Evolutionary conservation across 306 rosid species (phyloP).

Genomic region (Malus sylvestris): DNA sequence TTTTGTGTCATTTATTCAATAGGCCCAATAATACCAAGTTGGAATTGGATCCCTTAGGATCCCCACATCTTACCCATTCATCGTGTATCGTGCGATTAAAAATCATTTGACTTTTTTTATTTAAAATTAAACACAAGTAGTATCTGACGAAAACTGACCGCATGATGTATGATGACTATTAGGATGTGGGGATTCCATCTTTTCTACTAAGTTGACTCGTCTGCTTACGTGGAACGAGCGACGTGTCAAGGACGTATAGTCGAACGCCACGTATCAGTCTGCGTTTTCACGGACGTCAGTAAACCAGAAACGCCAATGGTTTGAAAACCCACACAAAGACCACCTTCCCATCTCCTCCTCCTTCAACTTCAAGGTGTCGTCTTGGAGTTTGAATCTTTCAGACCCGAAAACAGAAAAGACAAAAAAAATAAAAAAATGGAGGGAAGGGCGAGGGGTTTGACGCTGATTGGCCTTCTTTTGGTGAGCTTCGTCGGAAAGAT

Average conservation of each 20-base stretch:
- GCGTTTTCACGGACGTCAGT: background rate
- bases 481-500: conserved; percentile 42
- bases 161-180: fast-evolving
- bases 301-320: background rate
- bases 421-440: conserved; percentile 23
- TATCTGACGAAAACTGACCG: no score
- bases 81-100: no score
- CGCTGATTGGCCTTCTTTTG: conserved; percentile 37
- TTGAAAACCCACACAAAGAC: background rate
- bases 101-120: no score
- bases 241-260: background rate
- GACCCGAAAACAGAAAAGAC: background rate
- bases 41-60: no score
- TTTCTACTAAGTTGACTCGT: background rate
- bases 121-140: no score
- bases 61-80: no score
- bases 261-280: background rate
- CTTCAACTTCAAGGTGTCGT: background rate
- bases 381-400: background rate
- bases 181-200: no score
- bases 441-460: conserved; percentile 20
- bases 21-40: no score
- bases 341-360: background rate
- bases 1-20: no score
- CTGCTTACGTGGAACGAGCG: background rate